A percentile compares a stretch with the other conserved stretches of the same genome.
phyloP scores from a whole-genome alignment of 2,329 filamentous ascomycete species.

The Trichoderma brevicompactum region DNA sequence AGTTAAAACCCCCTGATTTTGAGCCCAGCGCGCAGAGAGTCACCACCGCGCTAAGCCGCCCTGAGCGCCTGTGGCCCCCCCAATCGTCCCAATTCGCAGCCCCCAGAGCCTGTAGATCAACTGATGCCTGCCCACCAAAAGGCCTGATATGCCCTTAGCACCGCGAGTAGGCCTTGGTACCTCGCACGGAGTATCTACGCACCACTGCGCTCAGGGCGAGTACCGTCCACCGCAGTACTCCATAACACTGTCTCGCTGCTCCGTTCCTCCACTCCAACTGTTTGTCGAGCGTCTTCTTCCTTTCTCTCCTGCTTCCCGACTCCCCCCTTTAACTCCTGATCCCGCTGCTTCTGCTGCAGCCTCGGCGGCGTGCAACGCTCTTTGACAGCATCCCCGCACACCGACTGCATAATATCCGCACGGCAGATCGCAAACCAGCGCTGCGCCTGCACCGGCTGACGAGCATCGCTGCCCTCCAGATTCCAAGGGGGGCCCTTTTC shows the following conservation, averaged over 20 bases:
- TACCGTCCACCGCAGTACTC: slow-evolving; percentile 10
- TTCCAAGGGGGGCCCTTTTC: slow-evolving; percentile 4
- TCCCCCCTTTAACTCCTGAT: slow-evolving; percentile 25
- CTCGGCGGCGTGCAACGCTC: slow-evolving; percentile 22
- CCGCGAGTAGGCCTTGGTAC: not conserved
- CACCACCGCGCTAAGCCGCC: slow-evolving; percentile 20
- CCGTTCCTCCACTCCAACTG: slow-evolving; percentile 1
- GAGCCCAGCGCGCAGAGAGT: slow-evolving; percentile 16
- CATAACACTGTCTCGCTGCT: slow-evolving; percentile 6
- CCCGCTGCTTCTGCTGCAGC: slow-evolving; percentile 24
- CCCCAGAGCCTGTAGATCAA: slow-evolving; percentile 28
- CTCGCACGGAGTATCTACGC: slow-evolving; percentile 14
- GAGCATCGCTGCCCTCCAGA: slow-evolving; percentile 17
- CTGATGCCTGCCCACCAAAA: slow-evolving; percentile 21
- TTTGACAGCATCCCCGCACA: slow-evolving; percentile 25
- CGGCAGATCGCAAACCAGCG: slow-evolving; percentile 19
- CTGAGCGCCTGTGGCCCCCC: slow-evolving; percentile 9
- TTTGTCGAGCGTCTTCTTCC: slow-evolving; percentile 8
- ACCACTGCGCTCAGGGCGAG: not conserved
- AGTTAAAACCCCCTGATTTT: slow-evolving; percentile 20
- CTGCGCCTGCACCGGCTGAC: not conserved
- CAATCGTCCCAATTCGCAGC: slow-evolving; percentile 24
- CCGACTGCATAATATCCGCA: slow-evolving; percentile 24
- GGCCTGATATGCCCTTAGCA: slow-evolving; percentile 4
- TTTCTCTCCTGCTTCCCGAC: not conserved